Conservation (phyloP, 495 filamentous ascomycete species). For the Daldinia concentrica region DNA sequence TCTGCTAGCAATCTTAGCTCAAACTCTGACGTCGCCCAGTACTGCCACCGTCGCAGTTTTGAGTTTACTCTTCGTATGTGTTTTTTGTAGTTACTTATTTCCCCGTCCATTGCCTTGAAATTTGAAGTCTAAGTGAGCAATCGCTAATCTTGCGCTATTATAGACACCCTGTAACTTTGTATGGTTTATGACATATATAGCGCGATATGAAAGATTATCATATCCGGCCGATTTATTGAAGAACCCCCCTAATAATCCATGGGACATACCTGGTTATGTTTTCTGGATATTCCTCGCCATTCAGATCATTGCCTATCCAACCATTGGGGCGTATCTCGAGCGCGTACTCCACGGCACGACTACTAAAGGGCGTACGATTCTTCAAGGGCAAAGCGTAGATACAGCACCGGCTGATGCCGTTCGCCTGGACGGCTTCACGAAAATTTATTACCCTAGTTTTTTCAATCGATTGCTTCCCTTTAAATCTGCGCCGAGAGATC, state of each 20-base stretch:
- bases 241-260: slow-evolving; percentile 67
- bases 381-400: slow-evolving; percentile 48
- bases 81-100: neutral
- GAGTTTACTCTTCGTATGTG: slow-evolving; percentile 67
- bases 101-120: neutral
- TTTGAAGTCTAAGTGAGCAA: neutral
- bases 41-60: slow-evolving; percentile 69
- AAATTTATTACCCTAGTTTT: slow-evolving; percentile 74
- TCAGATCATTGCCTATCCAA: slow-evolving; percentile 76
- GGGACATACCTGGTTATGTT: slow-evolving; percentile 69
- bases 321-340: slow-evolving; percentile 77
- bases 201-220: slow-evolving; percentile 69
- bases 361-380: slow-evolving; percentile 66
- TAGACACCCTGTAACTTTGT: slow-evolving; percentile 77
- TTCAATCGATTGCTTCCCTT: slow-evolving; percentile 66
- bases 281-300: slow-evolving; percentile 74
- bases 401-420: slow-evolving; percentile 63
- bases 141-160: neutral
- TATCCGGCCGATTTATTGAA: slow-evolving; percentile 64
- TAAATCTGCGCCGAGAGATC: slow-evolving; percentile 62
- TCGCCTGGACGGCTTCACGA: slow-evolving; percentile 72
- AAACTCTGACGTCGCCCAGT: slow-evolving; percentile 65
- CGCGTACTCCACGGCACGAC: slow-evolving; percentile 77
- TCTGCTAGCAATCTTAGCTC: slow-evolving; percentile 73
- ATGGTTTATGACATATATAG: slow-evolving; percentile 73